phyloP scores from a whole-genome alignment of 345 rosid genomes.

The Noccaea bulbosa region DNA sequence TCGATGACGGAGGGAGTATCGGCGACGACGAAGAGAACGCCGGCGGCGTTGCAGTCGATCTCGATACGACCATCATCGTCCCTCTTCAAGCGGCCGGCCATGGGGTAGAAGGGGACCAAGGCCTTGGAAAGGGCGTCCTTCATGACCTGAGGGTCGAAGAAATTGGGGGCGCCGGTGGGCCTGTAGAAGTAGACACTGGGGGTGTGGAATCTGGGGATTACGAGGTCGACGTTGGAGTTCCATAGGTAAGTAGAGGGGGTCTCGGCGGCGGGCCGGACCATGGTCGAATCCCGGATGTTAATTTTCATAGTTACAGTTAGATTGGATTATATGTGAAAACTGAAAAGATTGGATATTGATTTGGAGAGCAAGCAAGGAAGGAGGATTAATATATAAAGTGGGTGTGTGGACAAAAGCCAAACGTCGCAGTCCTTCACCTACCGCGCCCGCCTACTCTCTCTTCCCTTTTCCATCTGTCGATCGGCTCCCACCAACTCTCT shows the following conservation, averaged over 20 bases:
- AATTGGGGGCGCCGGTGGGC: slow-evolving; percentile 61
- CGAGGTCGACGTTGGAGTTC: slow-evolving; percentile 91
- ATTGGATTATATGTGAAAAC: neutral
- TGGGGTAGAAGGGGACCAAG: slow-evolving; percentile 86
- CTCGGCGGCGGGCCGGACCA: slow-evolving; percentile 77
- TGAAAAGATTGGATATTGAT: neutral
- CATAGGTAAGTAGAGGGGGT: slow-evolving; percentile 64
- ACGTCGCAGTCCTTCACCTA: slow-evolving; percentile 45
- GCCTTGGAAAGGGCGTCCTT: slow-evolving; percentile 77
- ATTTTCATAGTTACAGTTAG: slow-evolving; percentile 51
- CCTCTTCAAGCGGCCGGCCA: slow-evolving; percentile 78
- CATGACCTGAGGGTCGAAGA: slow-evolving; percentile 65
- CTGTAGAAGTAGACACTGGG: slow-evolving; percentile 95
- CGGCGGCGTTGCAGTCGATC: slow-evolving; percentile 84
- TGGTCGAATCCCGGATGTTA: slow-evolving; percentile 64
- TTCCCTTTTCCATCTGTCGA: slow-evolving; percentile 25
- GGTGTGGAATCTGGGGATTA: slow-evolving; percentile 88
- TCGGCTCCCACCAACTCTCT: slow-evolving; percentile 35
- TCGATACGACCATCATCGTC: slow-evolving; percentile 91
- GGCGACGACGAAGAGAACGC: slow-evolving; percentile 83
- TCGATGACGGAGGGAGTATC: slow-evolving; percentile 67
- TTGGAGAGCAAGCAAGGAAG: neutral
- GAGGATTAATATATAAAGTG: slow-evolving; percentile 15
- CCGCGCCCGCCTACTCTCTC: slow-evolving; percentile 40
- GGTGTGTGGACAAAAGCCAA: neutral